A percentile compares a stretch with the other conserved stretches of the same genome.
phyloP scores from a whole-genome alignment of 352 stramenopile genomes.

The Pythium phragmiticola region DNA sequence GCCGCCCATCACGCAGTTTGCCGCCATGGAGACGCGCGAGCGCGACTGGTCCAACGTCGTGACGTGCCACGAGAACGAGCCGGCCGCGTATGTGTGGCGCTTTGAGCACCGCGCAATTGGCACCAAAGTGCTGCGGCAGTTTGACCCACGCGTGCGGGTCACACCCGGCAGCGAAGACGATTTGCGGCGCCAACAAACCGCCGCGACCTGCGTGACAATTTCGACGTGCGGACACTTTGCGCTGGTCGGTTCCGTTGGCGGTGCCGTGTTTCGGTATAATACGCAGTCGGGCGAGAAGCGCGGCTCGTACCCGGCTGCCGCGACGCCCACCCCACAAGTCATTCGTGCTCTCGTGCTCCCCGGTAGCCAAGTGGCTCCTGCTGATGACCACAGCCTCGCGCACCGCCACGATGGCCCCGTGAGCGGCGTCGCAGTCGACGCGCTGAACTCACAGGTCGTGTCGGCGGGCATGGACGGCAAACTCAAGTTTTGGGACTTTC shows the following conservation, averaged over 20 bases:
- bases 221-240: conserved; percentile 94
- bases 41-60: conserved; percentile 94
- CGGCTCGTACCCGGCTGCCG: conserved; percentile 88
- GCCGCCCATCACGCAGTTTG: conserved; percentile 90
- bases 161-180: conserved; percentile 59
- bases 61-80: conserved; percentile 93
- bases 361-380: conserved; percentile 33
- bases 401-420: conserved; percentile 78
- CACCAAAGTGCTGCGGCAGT: conserved; percentile 90
- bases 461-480: conserved; percentile 85
- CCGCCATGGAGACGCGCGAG: conserved; percentile 86
- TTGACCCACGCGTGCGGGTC: conserved; percentile 72
- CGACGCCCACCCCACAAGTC: conserved; percentile 60
- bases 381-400: conserved; percentile 31
- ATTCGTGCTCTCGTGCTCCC: conserved; percentile 68
- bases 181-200: conserved; percentile 58
- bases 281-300: conserved; percentile 93
- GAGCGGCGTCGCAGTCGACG: conserved; percentile 87
- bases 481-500: conserved; percentile 92
- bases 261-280: conserved; percentile 95
- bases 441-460: conserved; percentile 76
- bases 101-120: conserved; percentile 92
- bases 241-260: conserved; percentile 90
- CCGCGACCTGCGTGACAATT: conserved; percentile 72
- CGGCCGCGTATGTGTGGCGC: conserved; percentile 94